These are phyloP conservation scores for Rubus idaeus DNA, from an alignment of 306 rosid species.

Conservation along the genomic window DNA sequence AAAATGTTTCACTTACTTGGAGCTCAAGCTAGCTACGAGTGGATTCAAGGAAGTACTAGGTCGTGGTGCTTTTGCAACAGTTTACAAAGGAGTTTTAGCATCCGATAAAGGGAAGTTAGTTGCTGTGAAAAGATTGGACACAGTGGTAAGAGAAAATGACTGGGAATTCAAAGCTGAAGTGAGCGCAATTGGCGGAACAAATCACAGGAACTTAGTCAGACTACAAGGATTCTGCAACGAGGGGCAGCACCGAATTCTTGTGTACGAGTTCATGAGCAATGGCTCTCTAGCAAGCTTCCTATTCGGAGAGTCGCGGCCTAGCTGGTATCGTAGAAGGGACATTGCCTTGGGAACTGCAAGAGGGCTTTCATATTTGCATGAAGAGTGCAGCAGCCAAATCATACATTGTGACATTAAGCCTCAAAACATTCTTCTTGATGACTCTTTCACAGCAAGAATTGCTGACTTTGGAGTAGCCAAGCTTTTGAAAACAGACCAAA, in stretches of 20 bases:
- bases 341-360: constrained; percentile 23
- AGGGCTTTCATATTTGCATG: constrained; percentile 37
- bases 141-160: constrained; percentile 38
- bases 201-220: constrained; percentile 31
- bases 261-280: constrained; percentile 34
- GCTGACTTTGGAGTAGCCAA: constrained; percentile 41
- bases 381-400: constrained; percentile 33
- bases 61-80: constrained; percentile 30
- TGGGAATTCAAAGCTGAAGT: constrained; percentile 41
- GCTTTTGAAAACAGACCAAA: constrained; percentile 28
- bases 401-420: constrained; percentile 46
- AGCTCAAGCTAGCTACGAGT: constrained; percentile 18
- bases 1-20: constrained; percentile 20
- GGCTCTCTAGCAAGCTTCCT: constrained; percentile 24
- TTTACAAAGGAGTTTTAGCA: constrained; percentile 29
- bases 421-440: constrained; percentile 34
- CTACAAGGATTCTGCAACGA: constrained; percentile 29
- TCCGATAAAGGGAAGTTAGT: constrained; percentile 13
- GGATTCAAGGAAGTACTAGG: constrained; percentile 35
- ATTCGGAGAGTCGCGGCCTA: constrained; percentile 14
- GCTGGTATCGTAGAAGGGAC: constrained; percentile 19
- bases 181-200: constrained; percentile 30
- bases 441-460: constrained; percentile 15
- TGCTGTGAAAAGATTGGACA: constrained; percentile 47
- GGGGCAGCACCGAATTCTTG: constrained; percentile 27